Conservation (phyloP, 1,284 basidiomycete species). For the Gomphus bonarii region DNA sequence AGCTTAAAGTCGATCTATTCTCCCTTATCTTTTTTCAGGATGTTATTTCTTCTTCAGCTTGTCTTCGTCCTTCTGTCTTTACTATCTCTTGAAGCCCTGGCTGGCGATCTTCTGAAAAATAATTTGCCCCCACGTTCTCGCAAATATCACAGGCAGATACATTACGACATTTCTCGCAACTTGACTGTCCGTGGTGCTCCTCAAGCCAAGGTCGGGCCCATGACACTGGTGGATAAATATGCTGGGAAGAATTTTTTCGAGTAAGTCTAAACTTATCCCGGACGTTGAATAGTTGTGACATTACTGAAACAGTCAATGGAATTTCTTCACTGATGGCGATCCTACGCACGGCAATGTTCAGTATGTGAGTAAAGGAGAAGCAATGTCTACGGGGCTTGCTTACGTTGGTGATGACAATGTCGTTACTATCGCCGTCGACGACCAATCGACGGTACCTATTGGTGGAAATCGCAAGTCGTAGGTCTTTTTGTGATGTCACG, state of each 20-base stretch:
- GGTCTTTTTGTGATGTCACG: constrained; percentile 16
- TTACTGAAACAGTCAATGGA: constrained; percentile 36
- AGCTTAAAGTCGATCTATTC: not conserved
- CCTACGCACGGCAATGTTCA: constrained; percentile 58
- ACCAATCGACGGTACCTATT: constrained; percentile 34
- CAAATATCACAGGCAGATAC: not conserved
- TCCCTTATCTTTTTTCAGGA: not conserved
- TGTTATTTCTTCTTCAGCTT: not conserved
- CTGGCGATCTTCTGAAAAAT: constrained; percentile 1
- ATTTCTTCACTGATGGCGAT: constrained; percentile 50
- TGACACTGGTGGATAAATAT: constrained; percentile 27
- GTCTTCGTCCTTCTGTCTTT: not conserved
- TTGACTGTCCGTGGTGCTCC: constrained; percentile 3
- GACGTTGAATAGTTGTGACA: not conserved
- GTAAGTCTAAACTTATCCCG: constrained; percentile 13
- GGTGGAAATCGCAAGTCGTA: constrained; percentile 58
- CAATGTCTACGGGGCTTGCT: constrained; percentile 41
- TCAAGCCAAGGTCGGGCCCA: constrained; percentile 3
- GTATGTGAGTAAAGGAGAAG: constrained; percentile 38
- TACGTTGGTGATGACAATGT: constrained; percentile 44
- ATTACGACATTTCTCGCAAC: not conserved
- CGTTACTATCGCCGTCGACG: constrained; percentile 54
- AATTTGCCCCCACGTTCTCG: constrained; percentile 1
- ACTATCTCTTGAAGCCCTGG: not conserved
- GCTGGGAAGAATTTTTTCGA: constrained; percentile 29